Evolutionary conservation across 2,329 filamentous ascomycete genomes (phyloP).

Genomic region (Zymoseptoria tritici): DNA sequence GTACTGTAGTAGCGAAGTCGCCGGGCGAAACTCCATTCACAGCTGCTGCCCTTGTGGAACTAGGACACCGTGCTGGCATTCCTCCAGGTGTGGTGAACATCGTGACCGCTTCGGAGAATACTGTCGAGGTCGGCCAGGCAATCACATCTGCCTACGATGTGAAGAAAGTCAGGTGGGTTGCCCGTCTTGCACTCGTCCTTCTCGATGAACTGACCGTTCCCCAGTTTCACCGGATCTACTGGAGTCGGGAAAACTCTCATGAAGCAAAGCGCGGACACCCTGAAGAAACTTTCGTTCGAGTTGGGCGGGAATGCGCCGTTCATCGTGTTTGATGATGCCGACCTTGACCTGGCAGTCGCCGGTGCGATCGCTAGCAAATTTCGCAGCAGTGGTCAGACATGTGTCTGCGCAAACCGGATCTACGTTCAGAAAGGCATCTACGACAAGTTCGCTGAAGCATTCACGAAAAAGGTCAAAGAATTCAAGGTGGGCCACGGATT

Average conservation of each 20-base stretch:
- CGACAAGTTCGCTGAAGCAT: slow-evolving; percentile 61
- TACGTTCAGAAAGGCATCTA: slow-evolving; percentile 74
- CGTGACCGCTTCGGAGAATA: slow-evolving; percentile 72
- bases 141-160: slow-evolving; percentile 70
- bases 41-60: slow-evolving; percentile 76
- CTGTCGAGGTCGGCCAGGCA: slow-evolving; percentile 65
- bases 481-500: slow-evolving; percentile 75
- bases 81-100: slow-evolving; percentile 88
- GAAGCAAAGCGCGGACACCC: slow-evolving; percentile 75
- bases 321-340: slow-evolving; percentile 90
- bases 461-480: slow-evolving; percentile 62
- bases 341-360: slow-evolving; percentile 73
- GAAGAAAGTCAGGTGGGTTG: slow-evolving; percentile 61
- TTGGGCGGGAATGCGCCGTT: slow-evolving; percentile 93
- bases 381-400: slow-evolving; percentile 90
- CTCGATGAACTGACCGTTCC: slow-evolving; percentile 29
- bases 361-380: slow-evolving; percentile 87
- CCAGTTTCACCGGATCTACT: slow-evolving; percentile 67
- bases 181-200: not conserved
- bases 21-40: slow-evolving; percentile 91
- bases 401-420: slow-evolving; percentile 70
- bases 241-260: slow-evolving; percentile 68
- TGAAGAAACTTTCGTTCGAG: slow-evolving; percentile 85
- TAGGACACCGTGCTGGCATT: slow-evolving; percentile 78
- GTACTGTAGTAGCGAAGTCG: slow-evolving; percentile 86